A percentile compares a stretch with the other conserved stretches of the same genome.
Evolutionary conservation across 495 filamentous ascomycete genomes (phyloP).

Genomic region (Penicillium bialowiezense): DNA sequence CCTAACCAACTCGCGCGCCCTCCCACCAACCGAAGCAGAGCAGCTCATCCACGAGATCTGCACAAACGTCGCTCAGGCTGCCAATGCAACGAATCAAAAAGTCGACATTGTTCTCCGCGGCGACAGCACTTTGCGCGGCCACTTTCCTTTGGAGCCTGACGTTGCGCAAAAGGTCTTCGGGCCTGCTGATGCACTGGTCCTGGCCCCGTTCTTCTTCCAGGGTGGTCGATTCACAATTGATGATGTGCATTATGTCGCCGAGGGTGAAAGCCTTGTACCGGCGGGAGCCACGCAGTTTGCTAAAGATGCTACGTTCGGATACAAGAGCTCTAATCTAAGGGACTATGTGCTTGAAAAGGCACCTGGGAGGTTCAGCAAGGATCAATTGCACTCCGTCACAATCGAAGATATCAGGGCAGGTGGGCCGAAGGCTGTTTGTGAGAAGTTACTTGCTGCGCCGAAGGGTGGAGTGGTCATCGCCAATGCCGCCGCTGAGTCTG

Average conservation of each 20-base stretch:
- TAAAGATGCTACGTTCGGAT: constrained; percentile 53
- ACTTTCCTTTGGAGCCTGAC: constrained; percentile 52
- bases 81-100: constrained; percentile 28
- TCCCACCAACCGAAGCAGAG: constrained; percentile 41
- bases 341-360: constrained; percentile 54
- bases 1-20: constrained; percentile 54
- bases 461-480: constrained; percentile 44
- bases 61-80: constrained; percentile 41
- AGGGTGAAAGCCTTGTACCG: constrained; percentile 43
- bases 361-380: constrained; percentile 26
- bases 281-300: constrained; percentile 50
- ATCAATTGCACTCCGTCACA: constrained; percentile 40
- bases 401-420: constrained; percentile 44
- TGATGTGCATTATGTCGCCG: constrained; percentile 53
- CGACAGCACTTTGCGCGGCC: constrained; percentile 52
- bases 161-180: constrained; percentile 47
- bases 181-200: constrained; percentile 39
- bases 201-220: constrained; percentile 54
- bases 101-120: constrained; percentile 52
- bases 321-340: constrained; percentile 44
- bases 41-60: constrained; percentile 45
- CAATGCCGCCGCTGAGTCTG: constrained; percentile 50
- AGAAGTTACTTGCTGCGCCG: constrained; percentile 34
- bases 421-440: constrained; percentile 34
- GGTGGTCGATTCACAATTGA: constrained; percentile 50